Conservation (phyloP, 371 early-diverging fungal genomes). For the Rhizomucor pusillus region DNA sequence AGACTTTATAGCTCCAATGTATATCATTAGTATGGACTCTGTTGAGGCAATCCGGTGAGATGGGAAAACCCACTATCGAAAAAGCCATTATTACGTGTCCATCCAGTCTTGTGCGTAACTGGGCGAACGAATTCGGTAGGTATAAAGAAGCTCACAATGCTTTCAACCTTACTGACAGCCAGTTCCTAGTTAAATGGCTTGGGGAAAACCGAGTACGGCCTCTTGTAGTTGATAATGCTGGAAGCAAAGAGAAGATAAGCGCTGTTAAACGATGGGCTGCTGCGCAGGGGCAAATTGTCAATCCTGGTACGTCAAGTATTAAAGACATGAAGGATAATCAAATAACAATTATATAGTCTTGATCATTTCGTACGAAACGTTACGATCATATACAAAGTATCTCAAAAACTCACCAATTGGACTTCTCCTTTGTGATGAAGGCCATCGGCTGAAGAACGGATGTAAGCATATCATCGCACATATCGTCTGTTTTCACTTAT, state of each 20-base stretch:
- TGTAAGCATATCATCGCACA: too few relatives aligned
- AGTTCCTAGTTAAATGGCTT: slow-evolving; percentile 79
- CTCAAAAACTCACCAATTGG: slow-evolving; percentile 84
- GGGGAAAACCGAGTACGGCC: slow-evolving; percentile 80
- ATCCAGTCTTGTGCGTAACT: slow-evolving; percentile 79
- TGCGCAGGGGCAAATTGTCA: slow-evolving; percentile 79
- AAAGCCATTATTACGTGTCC: slow-evolving; percentile 89
- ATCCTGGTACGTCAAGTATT: slow-evolving; percentile 55
- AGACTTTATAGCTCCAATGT: slow-evolving; percentile 78
- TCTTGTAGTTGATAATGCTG: slow-evolving; percentile 83
- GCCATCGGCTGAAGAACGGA: slow-evolving; percentile 95
- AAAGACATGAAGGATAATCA: too few relatives aligned
- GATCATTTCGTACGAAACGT: slow-evolving; percentile 94
- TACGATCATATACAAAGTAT: slow-evolving; percentile 77
- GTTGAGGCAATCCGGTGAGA: slow-evolving; percentile 82
- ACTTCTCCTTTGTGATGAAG: slow-evolving; percentile 95
- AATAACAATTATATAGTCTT: slow-evolving; percentile 58
- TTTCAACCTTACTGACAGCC: neutral
- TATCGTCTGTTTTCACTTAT: too few relatives aligned
- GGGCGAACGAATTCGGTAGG: slow-evolving; percentile 81
- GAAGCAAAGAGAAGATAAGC: slow-evolving; percentile 82
- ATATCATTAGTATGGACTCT: slow-evolving; percentile 94
- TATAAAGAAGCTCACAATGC: neutral
- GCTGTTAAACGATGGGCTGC: slow-evolving; percentile 78
- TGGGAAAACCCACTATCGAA: slow-evolving; percentile 88